Evolutionary conservation across 1,139 yeast genomes (phyloP), one percentile per base, ranked within the genome.

Genomic region (Geotrichum phurueaensis): DNA sequence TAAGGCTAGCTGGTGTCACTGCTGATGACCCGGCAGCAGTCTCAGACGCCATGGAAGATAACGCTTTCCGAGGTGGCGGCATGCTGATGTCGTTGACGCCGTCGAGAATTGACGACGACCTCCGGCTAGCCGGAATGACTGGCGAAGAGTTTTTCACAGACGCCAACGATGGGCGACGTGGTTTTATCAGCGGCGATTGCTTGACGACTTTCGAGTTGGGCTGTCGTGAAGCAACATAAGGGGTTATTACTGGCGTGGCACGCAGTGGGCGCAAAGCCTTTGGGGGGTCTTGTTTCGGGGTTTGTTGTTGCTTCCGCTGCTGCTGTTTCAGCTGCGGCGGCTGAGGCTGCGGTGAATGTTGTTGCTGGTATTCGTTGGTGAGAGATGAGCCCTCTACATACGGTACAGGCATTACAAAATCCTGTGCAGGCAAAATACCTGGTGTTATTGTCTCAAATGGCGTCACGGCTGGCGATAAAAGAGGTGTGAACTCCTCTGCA

Each of bases 391-490:
- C 69, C 39, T 80, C 76, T 67, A 81, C 79, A 56, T 69, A 73
- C 10, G 71, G 70, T 56, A 67, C 70, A 53, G 71, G 73, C 67
- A 70, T 69, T n/a, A 65, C 62, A 53, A 70, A 69, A 39, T 71
- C 75, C 3, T 68, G 66, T 10, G 66, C 60, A 27, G 63, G 63
- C 55, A 63, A 56, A 15, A 63, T 56, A 49, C 63, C 62, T 1
- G 60, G 52, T 48, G 63, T 61, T 61, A 73, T 64, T 0, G 73
- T 60, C 20, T 85, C 90, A 66, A 82, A 69, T 0, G 92, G 91
- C 1, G 89, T 84, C 27, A 82, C 85, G 2, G 87, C 87, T 0
- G 96, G 96, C 1, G 91, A 85, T 13, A 87, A 82, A 58, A 88
- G 76, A 0, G 96, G 95, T 0, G 95, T 87, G 71, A 84, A 86